Evolutionary conservation across 2,329 filamentous ascomycete species (phyloP), one percentile per base, ranked within the genome.

Genomic region (Trematosphaeria pertusa): DNA sequence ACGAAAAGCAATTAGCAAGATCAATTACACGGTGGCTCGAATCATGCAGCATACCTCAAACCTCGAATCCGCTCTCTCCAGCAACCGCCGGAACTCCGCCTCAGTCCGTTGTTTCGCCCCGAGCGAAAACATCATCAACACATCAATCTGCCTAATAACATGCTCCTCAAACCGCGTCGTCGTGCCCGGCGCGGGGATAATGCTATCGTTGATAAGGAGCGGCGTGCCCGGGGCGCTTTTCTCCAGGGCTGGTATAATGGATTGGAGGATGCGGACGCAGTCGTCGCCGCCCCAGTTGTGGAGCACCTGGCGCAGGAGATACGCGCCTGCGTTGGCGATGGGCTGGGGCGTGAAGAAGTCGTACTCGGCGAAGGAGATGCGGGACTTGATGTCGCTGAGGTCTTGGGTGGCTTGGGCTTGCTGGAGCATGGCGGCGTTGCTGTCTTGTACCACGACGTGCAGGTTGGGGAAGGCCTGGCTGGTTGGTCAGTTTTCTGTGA

Each of bases 281-380:
- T 73, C 62, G 14, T 55, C 54, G 45, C 74, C 70, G 12, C 55
- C 54, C 70, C 67, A 73, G 43, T 76, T 73, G 50, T 75, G 74
- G 20, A 71, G 49, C 11, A 70, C 54, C 42, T 65, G 64, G n/a
- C 72, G 66, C 17, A 74, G 56, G n/a, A 75, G 49, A 46, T 69
- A 76, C 4, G 65, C 61, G 32, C 58, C 50, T 7, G 67, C 65
- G 11, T 58, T 44, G 8, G 56, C 46, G 5, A 65, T 34, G 0
- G 71, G 67, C 50, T 75, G 71, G 6, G 61, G 48, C 18, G 58
- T 41, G 48, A 75, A 74, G 54, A 75, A 74, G 50, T 73, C 64
- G 41, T 74, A 70, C 11, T 54, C 37, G 36, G 59, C 44, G 44
- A 71, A 72, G 2, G 18, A 35, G 17, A 73, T 52, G 3, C 67